Conservation (phyloP, 2,329 filamentous ascomycete species). For the Fusarium goolgardi region DNA sequence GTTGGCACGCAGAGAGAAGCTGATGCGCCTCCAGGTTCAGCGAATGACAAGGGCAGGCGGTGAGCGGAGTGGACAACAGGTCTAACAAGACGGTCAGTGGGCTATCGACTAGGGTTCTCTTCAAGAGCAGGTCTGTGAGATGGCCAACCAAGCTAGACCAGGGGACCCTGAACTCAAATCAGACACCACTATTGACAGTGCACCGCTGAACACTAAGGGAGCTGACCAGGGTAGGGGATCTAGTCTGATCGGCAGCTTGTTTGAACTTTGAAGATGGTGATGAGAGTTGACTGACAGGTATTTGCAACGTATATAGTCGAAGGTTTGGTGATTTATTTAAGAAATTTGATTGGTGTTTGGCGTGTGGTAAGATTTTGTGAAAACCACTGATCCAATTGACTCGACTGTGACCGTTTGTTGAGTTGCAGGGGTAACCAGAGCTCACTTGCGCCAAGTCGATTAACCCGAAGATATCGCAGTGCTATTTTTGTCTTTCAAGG, state of each 20-base stretch:
- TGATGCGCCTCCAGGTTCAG: constrained; percentile 34
- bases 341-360: neutral
- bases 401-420: neutral
- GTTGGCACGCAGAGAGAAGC: constrained; percentile 9
- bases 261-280: constrained; percentile 30
- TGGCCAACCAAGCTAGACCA: constrained; percentile 39
- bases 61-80: constrained; percentile 41
- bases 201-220: constrained; percentile 25
- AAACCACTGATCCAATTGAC: neutral
- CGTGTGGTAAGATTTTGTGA: neutral
- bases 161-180: constrained; percentile 35
- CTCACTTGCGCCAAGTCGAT: constrained; percentile 31
- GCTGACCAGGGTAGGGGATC: constrained; percentile 25
- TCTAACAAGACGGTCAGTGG: constrained; percentile 41
- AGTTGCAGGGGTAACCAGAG: constrained; percentile 30
- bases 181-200: constrained; percentile 34
- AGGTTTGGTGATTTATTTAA: constrained; percentile 2
- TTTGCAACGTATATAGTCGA: constrained; percentile 6
- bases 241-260: constrained; percentile 35
- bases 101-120: constrained; percentile 26
- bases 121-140: constrained; percentile 39
- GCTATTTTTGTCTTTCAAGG: constrained; percentile 32
- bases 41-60: constrained; percentile 46
- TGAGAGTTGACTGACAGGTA: constrained; percentile 30
- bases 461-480: constrained; percentile 15